Percentiles rank a stretch among this genome's conserved stretches.
Conservation (phyloP, 1,139 yeast genomes). For the Lipomyces yarrowii region DNA sequence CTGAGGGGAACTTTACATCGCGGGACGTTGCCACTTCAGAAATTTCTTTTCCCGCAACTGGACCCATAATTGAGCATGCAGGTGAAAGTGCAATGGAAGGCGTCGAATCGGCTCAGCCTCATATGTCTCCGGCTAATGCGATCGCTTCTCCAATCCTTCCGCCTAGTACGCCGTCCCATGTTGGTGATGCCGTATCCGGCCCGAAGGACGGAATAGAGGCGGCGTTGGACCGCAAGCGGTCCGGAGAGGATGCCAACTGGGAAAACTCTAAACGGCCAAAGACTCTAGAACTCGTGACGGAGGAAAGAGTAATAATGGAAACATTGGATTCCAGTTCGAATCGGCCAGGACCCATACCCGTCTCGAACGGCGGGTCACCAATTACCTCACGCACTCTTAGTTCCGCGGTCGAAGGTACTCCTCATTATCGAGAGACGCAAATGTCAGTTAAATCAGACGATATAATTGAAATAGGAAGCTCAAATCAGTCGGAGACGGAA, state of each 20-base stretch:
- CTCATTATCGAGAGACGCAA: background rate
- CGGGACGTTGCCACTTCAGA: background rate
- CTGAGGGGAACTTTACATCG: no score
- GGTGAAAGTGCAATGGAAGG: background rate
- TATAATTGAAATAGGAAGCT: background rate
- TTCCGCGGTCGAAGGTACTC: background rate
- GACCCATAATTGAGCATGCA: background rate
- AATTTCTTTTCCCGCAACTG: background rate
- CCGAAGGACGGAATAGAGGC: background rate
- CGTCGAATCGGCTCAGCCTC: background rate
- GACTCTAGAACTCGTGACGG: background rate
- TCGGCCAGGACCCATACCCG: background rate
- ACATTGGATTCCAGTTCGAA: background rate
- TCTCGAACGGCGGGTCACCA: background rate
- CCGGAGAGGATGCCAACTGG: background rate
- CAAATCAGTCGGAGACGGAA: background rate
- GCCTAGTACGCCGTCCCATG: background rate
- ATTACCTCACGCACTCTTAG: background rate
- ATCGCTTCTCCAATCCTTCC: background rate
- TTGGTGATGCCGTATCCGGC: background rate
- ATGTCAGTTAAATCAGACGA: background rate
- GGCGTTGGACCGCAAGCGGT: background rate
- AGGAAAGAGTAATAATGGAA: background rate
- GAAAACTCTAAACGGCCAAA: background rate
- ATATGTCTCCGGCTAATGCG: background rate